Percentiles rank a stretch among this genome's conserved stretches.
Evolutionary conservation across 2,329 filamentous ascomycete species (phyloP).

Genomic region (Xylariaceae sp.): DNA sequence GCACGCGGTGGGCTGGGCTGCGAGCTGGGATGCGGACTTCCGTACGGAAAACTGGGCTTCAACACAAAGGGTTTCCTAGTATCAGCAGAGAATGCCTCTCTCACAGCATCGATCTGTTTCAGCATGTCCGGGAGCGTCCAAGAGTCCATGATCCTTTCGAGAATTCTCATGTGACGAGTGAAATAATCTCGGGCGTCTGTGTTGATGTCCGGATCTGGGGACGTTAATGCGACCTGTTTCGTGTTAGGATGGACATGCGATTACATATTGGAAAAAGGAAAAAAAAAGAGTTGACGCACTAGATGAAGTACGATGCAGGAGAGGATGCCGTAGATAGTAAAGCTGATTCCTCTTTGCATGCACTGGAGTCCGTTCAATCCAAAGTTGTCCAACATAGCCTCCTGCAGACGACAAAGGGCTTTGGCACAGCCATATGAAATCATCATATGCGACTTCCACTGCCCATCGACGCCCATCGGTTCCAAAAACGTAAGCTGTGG

Average conservation of each 20-base stretch:
- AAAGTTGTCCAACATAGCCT: constrained; percentile 70
- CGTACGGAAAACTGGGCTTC: constrained; percentile 81
- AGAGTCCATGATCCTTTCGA: constrained; percentile 75
- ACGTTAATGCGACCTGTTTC: constrained; percentile 78
- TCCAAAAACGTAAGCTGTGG: constrained; percentile 79
- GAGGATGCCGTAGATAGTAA: constrained; percentile 86
- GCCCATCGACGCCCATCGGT: constrained; percentile 61
- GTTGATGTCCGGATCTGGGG: constrained; percentile 84
- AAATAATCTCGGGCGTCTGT: constrained; percentile 83
- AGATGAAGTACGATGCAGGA: constrained; percentile 91
- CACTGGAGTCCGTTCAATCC: constrained; percentile 76
- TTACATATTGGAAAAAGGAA: neutral
- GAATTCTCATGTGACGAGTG: constrained; percentile 84
- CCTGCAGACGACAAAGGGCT: constrained; percentile 77
- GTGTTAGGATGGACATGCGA: constrained; percentile 16
- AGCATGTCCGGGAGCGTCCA: constrained; percentile 91
- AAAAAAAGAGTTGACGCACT: constrained; percentile 50
- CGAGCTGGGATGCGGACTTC: constrained; percentile 64
- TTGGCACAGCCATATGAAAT: constrained; percentile 82
- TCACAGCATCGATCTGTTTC: constrained; percentile 80
- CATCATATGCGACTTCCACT: constrained; percentile 85
- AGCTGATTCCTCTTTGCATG: constrained; percentile 93
- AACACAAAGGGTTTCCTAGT: constrained; percentile 79
- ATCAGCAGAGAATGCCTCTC: constrained; percentile 88
- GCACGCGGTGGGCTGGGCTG: constrained; percentile 59